Base-by-base conservation (phyloP, 352 stramenopile species). In the Phytophthora tentaculata region DNA sequence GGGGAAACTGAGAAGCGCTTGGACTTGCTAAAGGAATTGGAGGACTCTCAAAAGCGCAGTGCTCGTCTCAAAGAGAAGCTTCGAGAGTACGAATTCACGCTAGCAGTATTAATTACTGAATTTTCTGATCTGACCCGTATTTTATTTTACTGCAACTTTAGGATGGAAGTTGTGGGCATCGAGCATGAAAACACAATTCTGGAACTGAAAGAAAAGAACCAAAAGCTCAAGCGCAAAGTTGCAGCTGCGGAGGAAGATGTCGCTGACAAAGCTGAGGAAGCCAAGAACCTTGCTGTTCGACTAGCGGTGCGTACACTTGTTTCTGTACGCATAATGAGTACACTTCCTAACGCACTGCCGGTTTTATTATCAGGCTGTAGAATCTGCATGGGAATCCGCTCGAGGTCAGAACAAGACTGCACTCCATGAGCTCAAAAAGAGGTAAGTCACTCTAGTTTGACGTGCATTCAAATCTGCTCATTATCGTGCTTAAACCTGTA, bases 351-450 rank as follows among this genome's bases (percentile, higher is more conserved):
- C 32, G 0, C 3, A 1, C n/a, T 49, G 26, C 22, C 37, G 16
- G 14, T 49, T 41, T 49, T 7, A 5, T 54, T n/a, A 29, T 20
- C 23, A 91, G 83, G 84, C 86, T 56, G 82, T 94, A 9, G 84
- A 94, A 56, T 88, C 81, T 9, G 86, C 86, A 17, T 94, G 86
- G 86, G 86, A 93, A 69, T 70, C 83, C 26, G 83, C 86, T 28
- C 86, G 86, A 3, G 85, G 84, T 9, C 83, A 94, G 65, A 94
- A 94, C 77, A 91, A 90, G 49, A 81, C 81, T 50, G 81, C 81
- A 12, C 48, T 92, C 2, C 80, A 90, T n/a, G 80, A 89, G 64
- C 82, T 92, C n/a, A 93, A 91, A 65, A 94, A 91, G 64, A 90
- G 86, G 82, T 86, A 48, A 2, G 76, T 59, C 10, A 7, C 44